Percentiles rank a stretch among this genome's conserved stretches.
Conservation (phyloP, 2,329 filamentous ascomycete genomes). For the Lachnellula willkommii region DNA sequence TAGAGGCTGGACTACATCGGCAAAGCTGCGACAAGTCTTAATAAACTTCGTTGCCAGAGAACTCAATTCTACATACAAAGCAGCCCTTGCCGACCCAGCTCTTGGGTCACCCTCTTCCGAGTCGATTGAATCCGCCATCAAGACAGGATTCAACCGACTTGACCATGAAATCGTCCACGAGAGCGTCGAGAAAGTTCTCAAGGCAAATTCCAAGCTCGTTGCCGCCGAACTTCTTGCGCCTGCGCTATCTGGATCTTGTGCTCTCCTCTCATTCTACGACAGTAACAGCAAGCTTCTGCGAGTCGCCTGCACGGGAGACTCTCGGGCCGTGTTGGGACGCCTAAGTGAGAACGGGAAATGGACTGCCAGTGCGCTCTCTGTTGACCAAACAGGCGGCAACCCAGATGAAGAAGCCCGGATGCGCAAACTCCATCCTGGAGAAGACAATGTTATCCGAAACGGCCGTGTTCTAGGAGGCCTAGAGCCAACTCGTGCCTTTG, state of each 20-base stretch:
- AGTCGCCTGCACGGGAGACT: constrained; percentile 95
- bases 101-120: constrained; percentile 64
- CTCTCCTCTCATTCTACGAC: constrained; percentile 94
- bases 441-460: constrained; percentile 80
- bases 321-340: constrained; percentile 86
- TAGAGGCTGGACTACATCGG: constrained; percentile 96
- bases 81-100: constrained; percentile 53
- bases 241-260: constrained; percentile 93
- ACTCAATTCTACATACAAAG: constrained; percentile 85
- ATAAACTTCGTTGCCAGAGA: constrained; percentile 92
- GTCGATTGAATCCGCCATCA: constrained; percentile 85
- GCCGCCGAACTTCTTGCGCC: constrained; percentile 89
- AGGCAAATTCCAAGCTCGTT: constrained; percentile 81
- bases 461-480: constrained; percentile 87
- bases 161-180: constrained; percentile 94
- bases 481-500: constrained; percentile 90
- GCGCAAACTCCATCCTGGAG: constrained; percentile 80
- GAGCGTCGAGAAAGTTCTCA: constrained; percentile 85
- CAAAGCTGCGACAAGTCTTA: constrained; percentile 85
- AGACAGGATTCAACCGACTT: constrained; percentile 79
- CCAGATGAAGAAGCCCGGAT: constrained; percentile 78
- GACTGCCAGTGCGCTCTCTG: constrained; percentile 82
- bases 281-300: constrained; percentile 77
- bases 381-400: constrained; percentile 90
- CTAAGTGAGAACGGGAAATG: constrained; percentile 77